phyloP scores from a whole-genome alignment of 2,329 filamentous ascomycete species.

The Alternaria sp. region DNA sequence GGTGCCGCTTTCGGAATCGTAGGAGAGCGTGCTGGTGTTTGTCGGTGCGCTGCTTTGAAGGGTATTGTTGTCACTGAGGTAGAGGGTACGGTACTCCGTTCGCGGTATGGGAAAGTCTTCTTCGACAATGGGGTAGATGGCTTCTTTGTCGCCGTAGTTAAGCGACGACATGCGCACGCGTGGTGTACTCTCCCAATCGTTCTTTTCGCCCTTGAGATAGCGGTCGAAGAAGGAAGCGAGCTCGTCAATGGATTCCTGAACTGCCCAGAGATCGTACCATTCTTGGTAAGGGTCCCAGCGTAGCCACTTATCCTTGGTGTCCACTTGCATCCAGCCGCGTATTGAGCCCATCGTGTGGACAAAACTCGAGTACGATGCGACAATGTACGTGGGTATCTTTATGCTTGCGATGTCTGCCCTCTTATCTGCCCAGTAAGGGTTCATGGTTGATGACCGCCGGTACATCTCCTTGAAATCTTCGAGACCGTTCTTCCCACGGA shows the following conservation, averaged over 20 bases:
- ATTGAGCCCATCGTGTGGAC: constrained; percentile 29
- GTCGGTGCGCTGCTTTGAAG: not conserved
- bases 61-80: constrained; percentile 12
- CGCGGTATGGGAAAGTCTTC: constrained; percentile 25
- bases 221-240: constrained; percentile 55
- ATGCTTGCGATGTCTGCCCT: constrained; percentile 20
- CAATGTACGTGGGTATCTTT: constrained; percentile 25
- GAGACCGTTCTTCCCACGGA: constrained; percentile 34
- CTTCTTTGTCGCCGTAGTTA: constrained; percentile 20
- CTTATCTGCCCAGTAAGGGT: constrained; percentile 27
- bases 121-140: constrained; percentile 24
- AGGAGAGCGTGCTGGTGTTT: not conserved
- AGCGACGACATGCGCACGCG: constrained; percentile 55
- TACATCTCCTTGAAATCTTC: constrained; percentile 25
- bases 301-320: constrained; percentile 27
- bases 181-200: constrained; percentile 60
- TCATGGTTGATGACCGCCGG: constrained; percentile 16
- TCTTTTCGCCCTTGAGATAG: constrained; percentile 56
- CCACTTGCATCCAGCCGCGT: constrained; percentile 19
- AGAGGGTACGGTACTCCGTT: constrained; percentile 26
- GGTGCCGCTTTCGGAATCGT: constrained; percentile 16
- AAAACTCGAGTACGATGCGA: constrained; percentile 23
- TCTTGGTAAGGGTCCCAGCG: constrained; percentile 26
- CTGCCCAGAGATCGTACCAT: constrained; percentile 29
- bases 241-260: constrained; percentile 20